A percentile compares a stretch with the other conserved stretches of the same genome.
Conservation (phyloP, 306 rosid species). For the Cicer arietinum region DNA sequence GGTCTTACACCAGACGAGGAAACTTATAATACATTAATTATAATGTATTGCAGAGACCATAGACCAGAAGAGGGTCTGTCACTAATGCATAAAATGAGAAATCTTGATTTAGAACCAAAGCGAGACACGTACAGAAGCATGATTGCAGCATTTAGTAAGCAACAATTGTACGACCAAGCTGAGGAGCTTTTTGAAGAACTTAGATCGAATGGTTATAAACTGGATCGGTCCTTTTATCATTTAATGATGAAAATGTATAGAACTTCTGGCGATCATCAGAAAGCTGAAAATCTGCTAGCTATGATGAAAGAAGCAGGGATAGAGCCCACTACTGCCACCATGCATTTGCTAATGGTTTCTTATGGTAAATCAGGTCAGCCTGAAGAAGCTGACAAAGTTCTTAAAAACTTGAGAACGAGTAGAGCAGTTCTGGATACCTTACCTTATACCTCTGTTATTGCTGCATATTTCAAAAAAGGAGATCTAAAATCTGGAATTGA, state of each 20-base stretch:
- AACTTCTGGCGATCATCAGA: constrained; percentile 76
- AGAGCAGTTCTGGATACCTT: constrained; percentile 68
- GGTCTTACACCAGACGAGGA: constrained; percentile 78
- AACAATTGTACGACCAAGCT: constrained; percentile 66
- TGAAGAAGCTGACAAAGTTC: constrained; percentile 86
- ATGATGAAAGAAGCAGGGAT: constrained; percentile 87
- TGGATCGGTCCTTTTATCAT: constrained; percentile 92
- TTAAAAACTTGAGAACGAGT: constrained; percentile 70
- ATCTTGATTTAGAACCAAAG: constrained; percentile 72
- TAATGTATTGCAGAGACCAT: constrained; percentile 85
- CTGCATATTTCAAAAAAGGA: constrained; percentile 79
- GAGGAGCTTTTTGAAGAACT: constrained; percentile 94
- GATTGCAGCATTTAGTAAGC: constrained; percentile 88
- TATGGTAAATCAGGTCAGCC: constrained; percentile 90
- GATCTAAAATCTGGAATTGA: constrained; percentile 68
- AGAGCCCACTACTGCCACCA: constrained; percentile 85
- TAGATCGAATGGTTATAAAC: constrained; percentile 63
- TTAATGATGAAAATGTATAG: constrained; percentile 88
- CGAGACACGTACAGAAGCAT: constrained; percentile 86
- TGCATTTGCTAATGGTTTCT: constrained; percentile 96
- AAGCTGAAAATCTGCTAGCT: constrained; percentile 75
- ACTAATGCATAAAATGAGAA: constrained; percentile 84
- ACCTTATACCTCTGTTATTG: constrained; percentile 88
- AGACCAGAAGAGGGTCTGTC: constrained; percentile 91
- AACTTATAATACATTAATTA: constrained; percentile 76